Conservation (phyloP, 495 filamentous ascomycete species). For the Aspergillus sclerotioniger region DNA sequence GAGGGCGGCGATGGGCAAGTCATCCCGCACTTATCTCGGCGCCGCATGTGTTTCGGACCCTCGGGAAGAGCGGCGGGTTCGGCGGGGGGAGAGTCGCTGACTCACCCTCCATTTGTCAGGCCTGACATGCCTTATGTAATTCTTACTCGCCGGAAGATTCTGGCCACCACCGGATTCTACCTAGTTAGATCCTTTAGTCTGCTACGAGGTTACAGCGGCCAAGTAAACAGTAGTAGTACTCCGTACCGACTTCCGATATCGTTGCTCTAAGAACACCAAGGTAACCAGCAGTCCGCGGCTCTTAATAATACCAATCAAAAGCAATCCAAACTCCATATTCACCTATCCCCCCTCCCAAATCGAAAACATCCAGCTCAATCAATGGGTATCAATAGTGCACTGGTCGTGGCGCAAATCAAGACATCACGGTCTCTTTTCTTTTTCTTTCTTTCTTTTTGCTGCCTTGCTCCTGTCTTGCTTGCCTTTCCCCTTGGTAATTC, state of each 20-base stretch:
- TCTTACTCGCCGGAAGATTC: not conserved
- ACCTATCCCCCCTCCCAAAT: not conserved
- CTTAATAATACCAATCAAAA: not conserved
- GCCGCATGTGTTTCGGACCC: slow-evolving; percentile 18
- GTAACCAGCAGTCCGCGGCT: not conserved
- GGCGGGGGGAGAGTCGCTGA: slow-evolving; percentile 20
- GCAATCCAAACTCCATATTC: not conserved
- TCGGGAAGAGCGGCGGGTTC: slow-evolving; percentile 18
- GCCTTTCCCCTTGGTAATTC: not conserved
- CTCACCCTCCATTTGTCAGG: slow-evolving; percentile 14
- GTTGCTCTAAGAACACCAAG: too few species aligned
- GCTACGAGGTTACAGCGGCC: too few species aligned
- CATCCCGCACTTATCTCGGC: slow-evolving; percentile 4
- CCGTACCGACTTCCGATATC: too few species aligned
- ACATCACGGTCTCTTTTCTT: not conserved
- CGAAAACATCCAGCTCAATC: not conserved
- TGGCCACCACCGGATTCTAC: too few species aligned
- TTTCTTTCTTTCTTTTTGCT: not conserved
- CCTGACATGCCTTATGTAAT: not conserved
- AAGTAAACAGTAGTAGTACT: too few species aligned
- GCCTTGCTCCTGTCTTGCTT: not conserved
- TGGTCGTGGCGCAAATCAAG: not conserved
- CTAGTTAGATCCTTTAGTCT: too few species aligned
- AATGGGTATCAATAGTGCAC: slow-evolving; percentile 4
- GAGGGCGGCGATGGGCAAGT: not conserved